Evolutionary conservation across 345 rosid genomes (phyloP), one percentile per base, ranked within the genome.

Genomic region (Camelina hispida): DNA sequence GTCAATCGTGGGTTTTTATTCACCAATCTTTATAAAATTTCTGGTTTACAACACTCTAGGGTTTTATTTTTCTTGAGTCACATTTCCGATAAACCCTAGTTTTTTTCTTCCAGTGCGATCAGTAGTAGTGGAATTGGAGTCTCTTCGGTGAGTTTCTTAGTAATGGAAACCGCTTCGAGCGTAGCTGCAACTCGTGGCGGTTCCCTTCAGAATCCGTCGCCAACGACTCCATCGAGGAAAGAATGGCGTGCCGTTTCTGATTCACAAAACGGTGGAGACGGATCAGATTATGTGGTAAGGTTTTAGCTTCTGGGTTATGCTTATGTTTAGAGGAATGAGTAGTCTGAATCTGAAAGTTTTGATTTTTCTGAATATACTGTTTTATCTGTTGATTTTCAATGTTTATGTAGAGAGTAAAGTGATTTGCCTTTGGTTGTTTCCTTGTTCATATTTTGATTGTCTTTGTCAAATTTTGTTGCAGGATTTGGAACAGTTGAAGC

Each of bases 161-260:
- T 46, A 68, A 93, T 93, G 98, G 98, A 93, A 85, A 89, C 87
- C 52, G 72, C 85, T 82, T 85, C 91, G 65, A 81, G 85, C 74
- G 86, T 71, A 74, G 84, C 90, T 80, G 81, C 87, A 79, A 32
- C 86, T 32, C 89, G 91, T 74, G 88, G 87, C 63, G 84, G 89
- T 79, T 81, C 97, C 52, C 68, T 87, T 77, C 90, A 83, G 81
- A 87, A 85, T 80, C 65, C 86, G 2, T 70, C 84, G 17, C 60
- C 77, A 6, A 60, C 71, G 9, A 17, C 34, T 37, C 83, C 85
- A 20, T 76, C 87, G 11, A 74, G 97, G 79, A 93, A 93, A 83
- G 96, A 93, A 80, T 91, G 99, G 98, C 98, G 96, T 42, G 98
- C 97, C 32, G 88, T 88, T 66, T 83, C 98, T 15, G 99, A 96